phyloP scores from a whole-genome alignment of 495 filamentous ascomycete genomes.

The Aspergillus ellipticus region DNA sequence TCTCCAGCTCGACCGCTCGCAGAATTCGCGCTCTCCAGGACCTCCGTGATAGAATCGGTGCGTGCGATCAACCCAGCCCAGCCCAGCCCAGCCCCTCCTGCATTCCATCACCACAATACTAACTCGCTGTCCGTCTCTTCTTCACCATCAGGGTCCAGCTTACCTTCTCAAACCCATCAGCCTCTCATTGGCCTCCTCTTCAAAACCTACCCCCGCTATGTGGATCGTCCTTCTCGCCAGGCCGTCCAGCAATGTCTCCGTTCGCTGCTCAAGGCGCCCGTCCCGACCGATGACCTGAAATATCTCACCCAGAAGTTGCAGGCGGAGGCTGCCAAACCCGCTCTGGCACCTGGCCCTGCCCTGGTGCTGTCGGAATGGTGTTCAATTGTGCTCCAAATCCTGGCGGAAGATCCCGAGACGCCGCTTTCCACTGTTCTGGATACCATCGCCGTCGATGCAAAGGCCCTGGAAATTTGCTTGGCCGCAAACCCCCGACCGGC shows the following conservation, averaged over 20 bases:
- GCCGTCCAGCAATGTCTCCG: slow-evolving; percentile 75
- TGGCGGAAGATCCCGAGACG: slow-evolving; percentile 42
- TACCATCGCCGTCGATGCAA: slow-evolving; percentile 58
- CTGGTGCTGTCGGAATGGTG: slow-evolving; percentile 93
- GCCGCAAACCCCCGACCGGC: slow-evolving; percentile 54
- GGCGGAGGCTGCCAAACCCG: slow-evolving; percentile 65
- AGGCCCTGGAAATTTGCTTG: slow-evolving; percentile 72
- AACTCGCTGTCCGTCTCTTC: not conserved
- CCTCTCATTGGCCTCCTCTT: slow-evolving; percentile 68
- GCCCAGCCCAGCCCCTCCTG: not conserved
- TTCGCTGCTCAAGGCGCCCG: slow-evolving; percentile 54
- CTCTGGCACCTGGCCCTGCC: slow-evolving; percentile 71
- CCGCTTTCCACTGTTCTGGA: slow-evolving; percentile 68
- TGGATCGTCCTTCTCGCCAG: slow-evolving; percentile 75
- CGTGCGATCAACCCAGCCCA: slow-evolving; percentile 8
- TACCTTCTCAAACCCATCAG: slow-evolving; percentile 32
- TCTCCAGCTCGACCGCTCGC: slow-evolving; percentile 48
- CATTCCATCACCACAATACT: not conserved
- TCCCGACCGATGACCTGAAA: slow-evolving; percentile 48
- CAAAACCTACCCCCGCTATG: slow-evolving; percentile 80
- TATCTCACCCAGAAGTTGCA: slow-evolving; percentile 55
- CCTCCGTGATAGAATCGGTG: slow-evolving; percentile 47
- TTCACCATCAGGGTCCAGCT: slow-evolving; percentile 31
- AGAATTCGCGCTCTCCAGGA: slow-evolving; percentile 46
- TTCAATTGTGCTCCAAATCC: slow-evolving; percentile 65